These are phyloP conservation scores for Urtica urens DNA, from an alignment of 306 rosid species.

Conservation along the genomic window DNA sequence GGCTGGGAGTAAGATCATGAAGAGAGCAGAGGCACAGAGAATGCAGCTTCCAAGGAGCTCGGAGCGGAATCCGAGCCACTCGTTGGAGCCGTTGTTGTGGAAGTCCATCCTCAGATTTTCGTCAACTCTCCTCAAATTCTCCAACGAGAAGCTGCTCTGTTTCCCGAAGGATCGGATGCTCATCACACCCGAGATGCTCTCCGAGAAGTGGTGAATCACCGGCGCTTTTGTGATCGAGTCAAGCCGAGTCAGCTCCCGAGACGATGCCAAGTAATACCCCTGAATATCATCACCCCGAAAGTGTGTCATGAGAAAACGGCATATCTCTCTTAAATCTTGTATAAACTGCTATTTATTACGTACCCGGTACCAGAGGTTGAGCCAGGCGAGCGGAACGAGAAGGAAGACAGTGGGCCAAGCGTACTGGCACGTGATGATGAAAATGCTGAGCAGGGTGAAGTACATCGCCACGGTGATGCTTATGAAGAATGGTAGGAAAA, in stretches of 20 bases:
- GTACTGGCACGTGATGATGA: slow-evolving; percentile 61
- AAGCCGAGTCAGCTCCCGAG: slow-evolving; percentile 83
- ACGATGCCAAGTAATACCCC: slow-evolving; percentile 75
- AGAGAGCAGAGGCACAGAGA: slow-evolving; percentile 62
- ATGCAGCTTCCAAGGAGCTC: slow-evolving; percentile 74
- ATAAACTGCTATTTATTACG: slow-evolving; percentile 3
- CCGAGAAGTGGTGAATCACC: slow-evolving; percentile 89
- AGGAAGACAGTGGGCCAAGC: slow-evolving; percentile 95
- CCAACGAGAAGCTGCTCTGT: slow-evolving; percentile 39
- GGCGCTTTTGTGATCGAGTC: slow-evolving; percentile 95
- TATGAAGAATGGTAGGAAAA: slow-evolving; percentile 57
- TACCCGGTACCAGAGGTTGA: slow-evolving; percentile 97
- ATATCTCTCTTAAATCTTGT: too few species aligned
- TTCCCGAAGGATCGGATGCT: slow-evolving; percentile 63
- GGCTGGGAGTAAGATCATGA: slow-evolving; percentile 88
- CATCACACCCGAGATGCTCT: slow-evolving; percentile 88
- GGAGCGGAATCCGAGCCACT: slow-evolving; percentile 88
- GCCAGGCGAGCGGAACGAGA: slow-evolving; percentile 72
- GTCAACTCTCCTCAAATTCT: slow-evolving; percentile 62
- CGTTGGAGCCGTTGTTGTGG: slow-evolving; percentile 85
- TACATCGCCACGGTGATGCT: slow-evolving; percentile 51
- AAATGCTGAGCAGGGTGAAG: slow-evolving; percentile 52
- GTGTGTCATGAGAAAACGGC: neutral
- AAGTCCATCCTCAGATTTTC: slow-evolving; percentile 77
- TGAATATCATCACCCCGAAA: slow-evolving; percentile 15